Base-by-base conservation (phyloP, 371 early-diverging fungal species). In the Lichtheimia ornata region DNA sequence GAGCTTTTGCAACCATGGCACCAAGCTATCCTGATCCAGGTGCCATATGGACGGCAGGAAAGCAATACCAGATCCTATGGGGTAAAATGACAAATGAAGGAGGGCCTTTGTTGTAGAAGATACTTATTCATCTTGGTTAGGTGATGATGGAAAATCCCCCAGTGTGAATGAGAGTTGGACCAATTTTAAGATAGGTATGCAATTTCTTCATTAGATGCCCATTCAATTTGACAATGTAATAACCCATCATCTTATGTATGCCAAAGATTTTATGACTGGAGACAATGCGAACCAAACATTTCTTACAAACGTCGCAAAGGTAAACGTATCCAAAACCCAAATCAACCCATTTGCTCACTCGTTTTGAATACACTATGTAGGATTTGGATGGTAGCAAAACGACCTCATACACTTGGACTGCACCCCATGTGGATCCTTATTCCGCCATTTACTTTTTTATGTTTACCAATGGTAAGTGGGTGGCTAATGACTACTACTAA, bases 211-310 rank as follows among this genome's bases (percentile, higher is more conserved):
- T 35, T 35, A 9, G 35, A 11, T 35, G 11, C 9, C 28, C 11
- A 35, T 35, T 35, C 2, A 35, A 35, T 35, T 11, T 35, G 35
- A 35, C 35, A 35, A 9, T 35, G 35, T 9, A 2, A 35, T 35
- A 28, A 28, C n/a, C n/a, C 28, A 28, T 4, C 28, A 28, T 28
- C 7, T 4, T 5, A 22, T 40, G 13, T 47, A n/a, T n/a, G n/a
- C n/a, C 14, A n/a, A 59, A 74, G 74, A 74, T 52, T 71, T 74
- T 41, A 74, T 74, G 74, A 74, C 74, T 24, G 74, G 74, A 15
- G 71, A 71, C 52, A 74, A 74, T 49, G n/a, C 27, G n/a, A 62
- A 74, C 44, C 71, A 71, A 50, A 63, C 45, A 12, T 55, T 64
- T 51, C 52, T 74, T 50, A 50, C 50, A 11, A 74, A 65, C 27